Conservation (phyloP, 1,139 yeast species). For the Blastobotrys persicus region DNA sequence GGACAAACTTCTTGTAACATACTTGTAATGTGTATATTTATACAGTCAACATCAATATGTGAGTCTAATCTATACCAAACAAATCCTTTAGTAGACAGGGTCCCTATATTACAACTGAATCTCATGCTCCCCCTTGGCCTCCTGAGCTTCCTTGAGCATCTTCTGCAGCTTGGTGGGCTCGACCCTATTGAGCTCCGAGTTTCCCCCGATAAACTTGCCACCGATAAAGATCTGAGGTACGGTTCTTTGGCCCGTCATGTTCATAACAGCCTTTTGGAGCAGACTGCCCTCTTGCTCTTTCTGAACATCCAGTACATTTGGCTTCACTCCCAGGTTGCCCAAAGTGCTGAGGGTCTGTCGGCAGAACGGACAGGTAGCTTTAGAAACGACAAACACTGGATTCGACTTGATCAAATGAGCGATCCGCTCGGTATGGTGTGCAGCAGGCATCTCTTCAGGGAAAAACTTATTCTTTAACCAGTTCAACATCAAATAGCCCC, state of each 20-base stretch:
- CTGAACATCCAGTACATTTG: constrained; percentile 28
- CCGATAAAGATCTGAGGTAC: constrained; percentile 90
- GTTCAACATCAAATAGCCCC: constrained; percentile 4
- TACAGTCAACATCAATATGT: too few relatives aligned
- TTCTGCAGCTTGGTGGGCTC: constrained; percentile 46
- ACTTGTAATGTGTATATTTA: too few relatives aligned
- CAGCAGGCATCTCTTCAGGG: constrained; percentile 14
- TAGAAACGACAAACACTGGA: constrained; percentile 74
- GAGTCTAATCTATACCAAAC: too few relatives aligned
- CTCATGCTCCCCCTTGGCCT: constrained; percentile 5
- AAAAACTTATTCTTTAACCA: constrained; percentile 5
- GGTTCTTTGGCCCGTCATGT: constrained; percentile 84
- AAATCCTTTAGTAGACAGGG: too few relatives aligned
- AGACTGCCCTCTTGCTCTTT: constrained; percentile 50
- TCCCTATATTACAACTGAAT: not conserved
- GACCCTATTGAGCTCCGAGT: constrained; percentile 67
- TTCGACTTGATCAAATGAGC: constrained; percentile 53
- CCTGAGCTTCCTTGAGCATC: constrained; percentile 30
- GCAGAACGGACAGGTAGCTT: constrained; percentile 42
- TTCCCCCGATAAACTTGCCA: constrained; percentile 93
- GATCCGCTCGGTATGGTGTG: constrained; percentile 18
- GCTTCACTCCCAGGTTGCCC: constrained; percentile 19
- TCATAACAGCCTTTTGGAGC: constrained; percentile 75
- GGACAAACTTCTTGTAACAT: too few relatives aligned
- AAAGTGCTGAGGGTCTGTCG: constrained; percentile 14